These are phyloP conservation scores for Mallotus nudiflorus DNA, from an alignment of 345 rosid species.

Conservation along the genomic window DNA sequence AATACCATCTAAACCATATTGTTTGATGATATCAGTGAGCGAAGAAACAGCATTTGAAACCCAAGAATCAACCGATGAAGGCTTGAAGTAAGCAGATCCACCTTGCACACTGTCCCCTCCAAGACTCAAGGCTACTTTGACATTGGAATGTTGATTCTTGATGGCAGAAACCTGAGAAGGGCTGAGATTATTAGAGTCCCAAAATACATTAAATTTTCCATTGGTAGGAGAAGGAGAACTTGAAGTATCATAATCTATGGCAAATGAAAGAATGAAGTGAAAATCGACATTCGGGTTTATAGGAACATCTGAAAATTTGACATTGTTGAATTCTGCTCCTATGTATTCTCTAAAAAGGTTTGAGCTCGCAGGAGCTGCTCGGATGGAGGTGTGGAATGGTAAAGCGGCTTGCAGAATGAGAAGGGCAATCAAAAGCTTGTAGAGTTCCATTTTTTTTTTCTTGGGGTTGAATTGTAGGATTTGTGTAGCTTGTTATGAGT, in stretches of 20 bases:
- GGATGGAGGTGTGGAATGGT: neutral
- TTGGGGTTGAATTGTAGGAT: neutral
- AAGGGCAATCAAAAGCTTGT: neutral
- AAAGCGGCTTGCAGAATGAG: conserved; percentile 1
- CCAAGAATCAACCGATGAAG: conserved; percentile 10
- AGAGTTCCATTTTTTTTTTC: neutral
- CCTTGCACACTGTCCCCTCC: conserved; percentile 13
- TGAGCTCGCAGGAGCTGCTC: conserved; percentile 2
- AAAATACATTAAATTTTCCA: conserved; percentile 17
- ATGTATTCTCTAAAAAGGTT: conserved; percentile 11
- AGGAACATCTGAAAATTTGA: conserved; percentile 8
- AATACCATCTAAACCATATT: conserved; percentile 14
- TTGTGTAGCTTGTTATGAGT: too few species aligned
- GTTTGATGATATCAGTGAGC: conserved; percentile 6
- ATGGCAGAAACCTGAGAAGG: conserved; percentile 14
- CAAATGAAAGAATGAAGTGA: conserved; percentile 21
- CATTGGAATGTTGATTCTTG: conserved; percentile 6
- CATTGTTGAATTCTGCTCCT: conserved; percentile 6
- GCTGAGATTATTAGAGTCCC: conserved; percentile 11
- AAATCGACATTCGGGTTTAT: conserved; percentile 6
- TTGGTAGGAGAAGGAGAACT: conserved; percentile 13
- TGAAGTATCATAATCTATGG: conserved; percentile 13
- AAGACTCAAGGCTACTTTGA: conserved; percentile 10
- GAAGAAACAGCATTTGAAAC: conserved; percentile 22
- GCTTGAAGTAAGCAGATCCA: conserved; percentile 4